A percentile compares a stretch with the other conserved stretches of the same genome.
These are phyloP conservation scores for Trifolium subterraneum DNA, from an alignment of 306 rosid genomes.

Conservation along the genomic window DNA sequence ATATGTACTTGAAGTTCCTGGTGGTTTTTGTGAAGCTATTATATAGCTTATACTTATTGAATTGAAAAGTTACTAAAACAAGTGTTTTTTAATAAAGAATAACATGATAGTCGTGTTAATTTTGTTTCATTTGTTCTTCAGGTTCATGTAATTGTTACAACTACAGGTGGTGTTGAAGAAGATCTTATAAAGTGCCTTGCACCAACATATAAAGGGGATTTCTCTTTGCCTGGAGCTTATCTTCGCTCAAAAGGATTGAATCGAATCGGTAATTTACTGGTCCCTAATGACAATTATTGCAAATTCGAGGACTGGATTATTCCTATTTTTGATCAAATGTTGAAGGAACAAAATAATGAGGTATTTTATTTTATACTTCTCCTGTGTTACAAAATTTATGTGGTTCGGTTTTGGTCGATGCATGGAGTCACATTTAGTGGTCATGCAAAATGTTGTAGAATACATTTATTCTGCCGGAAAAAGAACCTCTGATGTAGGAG, in stretches of 20 bases:
- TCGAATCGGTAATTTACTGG: conserved; percentile 91
- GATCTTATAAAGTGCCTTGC: conserved; percentile 95
- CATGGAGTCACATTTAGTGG: not conserved
- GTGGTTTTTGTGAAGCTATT: conserved; percentile 13
- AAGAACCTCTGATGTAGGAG: not conserved
- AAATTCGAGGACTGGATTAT: conserved; percentile 96
- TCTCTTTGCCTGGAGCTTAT: conserved; percentile 70
- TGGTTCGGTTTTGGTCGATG: conserved; percentile 1
- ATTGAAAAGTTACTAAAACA: not conserved
- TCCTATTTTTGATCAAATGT: conserved; percentile 90
- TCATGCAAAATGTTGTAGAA: not conserved
- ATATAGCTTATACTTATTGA: not conserved
- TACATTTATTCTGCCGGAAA: conserved; percentile 8
- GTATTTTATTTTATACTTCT: conserved; percentile 45
- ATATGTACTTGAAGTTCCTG: not conserved
- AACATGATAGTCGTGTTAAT: not conserved
- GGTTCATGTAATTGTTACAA: conserved; percentile 91
- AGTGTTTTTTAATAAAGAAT: not conserved
- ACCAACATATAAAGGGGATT: conserved; percentile 84
- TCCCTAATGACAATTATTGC: conserved; percentile 90
- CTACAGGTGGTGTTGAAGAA: conserved; percentile 94
- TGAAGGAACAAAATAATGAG: conserved; percentile 76
- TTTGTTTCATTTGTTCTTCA: conserved; percentile 33
- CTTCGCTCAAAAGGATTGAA: conserved; percentile 90
- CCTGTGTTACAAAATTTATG: not conserved